Evolutionary conservation across 2,329 filamentous ascomycete species (phyloP), one percentile per base, ranked within the genome.

Genomic region (Monosporascus sp.): DNA sequence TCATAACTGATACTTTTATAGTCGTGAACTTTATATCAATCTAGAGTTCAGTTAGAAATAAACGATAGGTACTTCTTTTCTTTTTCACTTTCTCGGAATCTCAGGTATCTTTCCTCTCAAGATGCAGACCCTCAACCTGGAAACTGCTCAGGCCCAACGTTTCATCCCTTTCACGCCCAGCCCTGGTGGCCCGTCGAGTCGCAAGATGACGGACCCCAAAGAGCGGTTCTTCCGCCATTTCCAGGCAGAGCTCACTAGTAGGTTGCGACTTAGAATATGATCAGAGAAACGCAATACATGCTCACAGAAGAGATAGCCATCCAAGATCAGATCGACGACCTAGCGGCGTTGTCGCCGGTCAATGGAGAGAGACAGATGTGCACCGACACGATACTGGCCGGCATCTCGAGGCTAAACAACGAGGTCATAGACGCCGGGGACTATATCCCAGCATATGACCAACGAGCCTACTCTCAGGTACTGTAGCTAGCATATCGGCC

Each of bases 191-290:
- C 61, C 61, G 45, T 56, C 57, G 15, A 57, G 54, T 17, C 61
- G 59, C 52, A 66, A 64, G 47, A 73, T 73, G 70, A 65, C 68
- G 55, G 75, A 80, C 54, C 72, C 83, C 53, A 94, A 91, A 60
- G 87, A 93, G 65, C 83, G 83, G 38, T 96, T 96, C 75, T 92
- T 93, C 69, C 83, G 84, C 61, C 87, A 90, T 66, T 96, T 96
- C 65, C 86, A 90, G 60, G 79, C 85, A 62, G 85, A 89, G 69
- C 82, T 88, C 49, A 82, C 83, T 47, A 79, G 89, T 91, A 74
- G 68, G 75, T 20, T n/a, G 7, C 11, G 8, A 7, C 4, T 9
- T 27, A 37, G 35, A 43, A 15, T 6, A 1, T 24, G n/a, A 38
- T 2, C 25, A 9, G 8, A 14, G 5, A 37, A n/a, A 46, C 8